phyloP scores from a whole-genome alignment of 2,329 filamentous ascomycete genomes.

The Alternaria ethzedia region DNA sequence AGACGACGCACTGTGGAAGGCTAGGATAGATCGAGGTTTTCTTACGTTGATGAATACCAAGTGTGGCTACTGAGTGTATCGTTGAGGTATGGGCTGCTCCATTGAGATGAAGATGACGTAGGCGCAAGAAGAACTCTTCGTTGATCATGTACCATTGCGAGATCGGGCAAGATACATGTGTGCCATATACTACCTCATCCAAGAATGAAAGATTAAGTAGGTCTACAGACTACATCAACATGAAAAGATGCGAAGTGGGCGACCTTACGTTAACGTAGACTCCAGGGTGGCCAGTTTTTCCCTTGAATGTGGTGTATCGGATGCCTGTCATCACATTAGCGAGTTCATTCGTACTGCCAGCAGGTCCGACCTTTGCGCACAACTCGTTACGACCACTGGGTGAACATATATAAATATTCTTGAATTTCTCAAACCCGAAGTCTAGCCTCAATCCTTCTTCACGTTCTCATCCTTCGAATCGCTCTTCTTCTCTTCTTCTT shows the following conservation, averaged over 20 bases:
- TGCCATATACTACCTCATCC: too few species aligned
- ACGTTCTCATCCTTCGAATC: constrained; percentile 14
- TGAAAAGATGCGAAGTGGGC: too few species aligned
- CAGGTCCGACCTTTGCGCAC: not conserved
- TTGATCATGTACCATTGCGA: not conserved
- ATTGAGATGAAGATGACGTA: not conserved
- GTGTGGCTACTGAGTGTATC: not conserved
- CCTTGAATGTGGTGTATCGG: too few species aligned
- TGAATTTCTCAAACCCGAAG: not conserved
- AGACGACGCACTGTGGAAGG: not conserved
- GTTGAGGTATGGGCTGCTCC: not conserved
- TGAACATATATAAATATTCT: not conserved
- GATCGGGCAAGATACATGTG: not conserved
- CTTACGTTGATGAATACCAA: not conserved
- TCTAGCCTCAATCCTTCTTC: constrained; percentile 3
- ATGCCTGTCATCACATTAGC: not conserved
- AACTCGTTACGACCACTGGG: not conserved
- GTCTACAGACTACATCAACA: too few species aligned
- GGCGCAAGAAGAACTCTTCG: not conserved
- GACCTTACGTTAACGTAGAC: too few species aligned
- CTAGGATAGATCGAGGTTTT: not conserved
- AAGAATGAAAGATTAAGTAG: too few species aligned
- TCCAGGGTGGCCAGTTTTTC: too few species aligned
- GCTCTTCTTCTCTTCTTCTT: constrained; percentile 28
- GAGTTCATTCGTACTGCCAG: not conserved